Evolutionary conservation across 306 rosid genomes (phyloP).

Genomic region (Coriaria nepalensis): DNA sequence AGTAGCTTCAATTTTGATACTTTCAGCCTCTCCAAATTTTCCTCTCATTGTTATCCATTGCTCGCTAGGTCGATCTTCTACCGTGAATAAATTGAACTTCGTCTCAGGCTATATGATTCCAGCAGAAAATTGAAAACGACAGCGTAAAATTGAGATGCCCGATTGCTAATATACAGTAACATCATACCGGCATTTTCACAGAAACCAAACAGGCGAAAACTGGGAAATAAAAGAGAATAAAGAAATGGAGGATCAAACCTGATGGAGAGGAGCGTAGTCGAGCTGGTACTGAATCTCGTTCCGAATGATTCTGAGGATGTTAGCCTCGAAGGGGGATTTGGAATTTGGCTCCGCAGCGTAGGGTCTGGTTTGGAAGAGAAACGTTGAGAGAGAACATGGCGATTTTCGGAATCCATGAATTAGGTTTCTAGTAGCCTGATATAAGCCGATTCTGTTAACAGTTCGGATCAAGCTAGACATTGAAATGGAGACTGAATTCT

Average conservation of each 20-base stretch:
- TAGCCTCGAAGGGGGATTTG: constrained; percentile 56
- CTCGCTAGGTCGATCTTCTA: constrained; percentile 63
- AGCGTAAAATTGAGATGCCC: background rate
- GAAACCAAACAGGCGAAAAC: background rate
- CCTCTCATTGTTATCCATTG: constrained; percentile 52
- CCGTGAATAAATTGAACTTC: constrained; percentile 42
- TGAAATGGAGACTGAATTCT: no score
- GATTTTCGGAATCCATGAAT: no score
- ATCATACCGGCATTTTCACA: constrained; percentile 1
- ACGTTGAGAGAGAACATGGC: constrained; percentile 1
- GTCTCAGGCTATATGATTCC: constrained; percentile 34
- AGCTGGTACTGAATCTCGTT: constrained; percentile 46
- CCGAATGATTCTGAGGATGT: constrained; percentile 50
- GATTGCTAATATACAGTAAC: background rate
- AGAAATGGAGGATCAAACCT: constrained; percentile 27
- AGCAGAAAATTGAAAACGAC: background rate
- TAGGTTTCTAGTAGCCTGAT: no score
- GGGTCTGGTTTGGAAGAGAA: constrained; percentile 12
- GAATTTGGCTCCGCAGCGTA: constrained; percentile 19
- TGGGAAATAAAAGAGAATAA: background rate
- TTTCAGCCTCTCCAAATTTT: constrained; percentile 44
- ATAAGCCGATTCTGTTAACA: no score
- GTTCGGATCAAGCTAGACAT: no score
- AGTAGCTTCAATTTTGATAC: constrained; percentile 57
- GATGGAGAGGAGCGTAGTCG: constrained; percentile 51